A percentile compares a stretch with the other conserved stretches of the same genome.
Evolutionary conservation across 2,329 filamentous ascomycete genomes (phyloP).

Genomic region (Epichloe glyceriae): DNA sequence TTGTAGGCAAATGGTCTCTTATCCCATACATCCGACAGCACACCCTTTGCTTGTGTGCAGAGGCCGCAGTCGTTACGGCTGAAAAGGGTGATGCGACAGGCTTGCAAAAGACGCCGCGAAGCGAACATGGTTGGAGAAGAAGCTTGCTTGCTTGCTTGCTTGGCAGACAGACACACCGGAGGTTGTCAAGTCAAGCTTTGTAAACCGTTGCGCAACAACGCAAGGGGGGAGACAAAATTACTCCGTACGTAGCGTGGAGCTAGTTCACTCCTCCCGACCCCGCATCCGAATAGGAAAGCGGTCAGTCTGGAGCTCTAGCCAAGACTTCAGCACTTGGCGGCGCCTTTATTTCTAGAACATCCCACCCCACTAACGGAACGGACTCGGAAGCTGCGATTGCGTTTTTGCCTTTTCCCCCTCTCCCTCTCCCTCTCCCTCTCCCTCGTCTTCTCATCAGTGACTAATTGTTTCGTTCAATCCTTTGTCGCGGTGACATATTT

Average conservation of each 20-base stretch:
- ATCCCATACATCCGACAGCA: slow-evolving; percentile 56
- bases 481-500: not conserved
- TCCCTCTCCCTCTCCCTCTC: not conserved
- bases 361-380: slow-evolving; percentile 19
- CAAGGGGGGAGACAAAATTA: not conserved
- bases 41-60: slow-evolving; percentile 54
- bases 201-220: not conserved
- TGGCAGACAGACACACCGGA: not conserved
- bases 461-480: not conserved
- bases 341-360: slow-evolving; percentile 26
- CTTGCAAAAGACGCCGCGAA: slow-evolving; percentile 35
- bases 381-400: not conserved
- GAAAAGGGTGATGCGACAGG: slow-evolving; percentile 61
- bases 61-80: slow-evolving; percentile 59
- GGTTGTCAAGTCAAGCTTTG: not conserved
- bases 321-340: not conserved
- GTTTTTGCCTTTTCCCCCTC: not conserved
- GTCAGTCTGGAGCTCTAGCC: slow-evolving; percentile 11
- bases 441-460: not conserved
- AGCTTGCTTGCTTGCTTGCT: not conserved
- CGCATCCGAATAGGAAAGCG: slow-evolving; percentile 23
- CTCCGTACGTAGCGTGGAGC: not conserved
- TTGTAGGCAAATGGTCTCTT: slow-evolving; percentile 51
- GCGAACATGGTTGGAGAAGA: slow-evolving; percentile 31
- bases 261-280: slow-evolving; percentile 9